Base-by-base conservation (phyloP, 1,284 basidiomycete genomes). In the Malassezia cuniculi region DNA sequence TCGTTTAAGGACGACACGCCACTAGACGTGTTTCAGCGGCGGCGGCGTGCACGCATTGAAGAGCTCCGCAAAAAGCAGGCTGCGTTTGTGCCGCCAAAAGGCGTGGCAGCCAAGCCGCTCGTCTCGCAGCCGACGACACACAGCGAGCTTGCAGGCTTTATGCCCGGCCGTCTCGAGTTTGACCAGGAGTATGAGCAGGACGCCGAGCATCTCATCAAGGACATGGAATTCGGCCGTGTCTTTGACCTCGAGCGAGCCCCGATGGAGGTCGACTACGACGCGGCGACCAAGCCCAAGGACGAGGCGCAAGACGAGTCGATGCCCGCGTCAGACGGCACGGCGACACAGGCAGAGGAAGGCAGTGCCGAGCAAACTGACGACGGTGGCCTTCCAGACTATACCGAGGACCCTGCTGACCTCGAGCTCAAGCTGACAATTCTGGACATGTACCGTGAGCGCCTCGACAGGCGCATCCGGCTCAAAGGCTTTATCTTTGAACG, bases 121-220 rank as follows among this genome's bases (percentile, higher is more conserved):
- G 85, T 83, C n/a, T 94, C 89, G 7, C 80, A 81, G 1, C 90
- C 90, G 3, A 86, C 82, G 2, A 81, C 87, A 20, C 93, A 95
- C 69, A 59, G 55, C 38, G 93, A 97, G 71, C 76, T 97, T 28
- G 79, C 79, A 9, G 84, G 82, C 0, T 95, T 82, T 71, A 82
- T 97, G 69, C 90, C 90, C 6, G 90, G 90, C 14, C 80, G 93
- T 30, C 75, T 97, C 34, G 90, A 97, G 68, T 97, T 97, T 66
- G 93, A 97, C 66, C 83, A 86, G 54, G 93, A 97, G 69, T 72
- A 86, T 14, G 90, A 95, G 64, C 69, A 71, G 41, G 87, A 95
- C 25, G 90, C 90, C 0, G 90, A 97, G 64, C 80, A 89, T 60
- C 71, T 86, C 2, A 81, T 95, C 52, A 97, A 95, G 70, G 87